Evolutionary conservation across 768 basidiomycete genomes (phyloP), one percentile per base, ranked within the genome.

Genomic region (Terana coerulea): DNA sequence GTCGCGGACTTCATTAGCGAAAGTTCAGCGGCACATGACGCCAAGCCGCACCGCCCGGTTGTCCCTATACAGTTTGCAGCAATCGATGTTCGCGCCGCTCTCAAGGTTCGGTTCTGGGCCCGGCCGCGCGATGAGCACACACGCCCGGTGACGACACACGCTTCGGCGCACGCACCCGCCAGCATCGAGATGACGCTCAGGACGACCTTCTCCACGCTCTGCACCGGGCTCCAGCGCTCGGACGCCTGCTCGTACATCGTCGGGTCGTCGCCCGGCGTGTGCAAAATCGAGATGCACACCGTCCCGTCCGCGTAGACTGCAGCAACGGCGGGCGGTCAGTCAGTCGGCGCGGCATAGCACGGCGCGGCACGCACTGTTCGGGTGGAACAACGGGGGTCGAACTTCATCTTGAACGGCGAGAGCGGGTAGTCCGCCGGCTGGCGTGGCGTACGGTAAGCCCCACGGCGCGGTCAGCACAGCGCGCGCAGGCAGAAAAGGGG

Each of bases 371-470:
- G 69, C 59, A 95, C 97, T 88, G 67, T 99, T 99, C 15, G 97
- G 97, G 70, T 99, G 97, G 70, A 98, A 90, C 49, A 99, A 68
- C 2, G 95, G 95, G 97, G 97, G 39, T 98, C 94, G 62, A 99
- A 99, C 64, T 81, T 92, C 97, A 99, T 98, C 74, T 94, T 98
- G 84, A 98, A 98, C 17, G 97, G 97, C 47, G 91, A 95, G 62
- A 99, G 73, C 28, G 97, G 97, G 70, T 99, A 99, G 65, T 99
- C 97, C 33, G 78, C 66, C 0, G 94, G 94, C 92, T 93, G 17
- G 25, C 7, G 10, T 24, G 22, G n/a, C 39, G 49, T 9, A 42
- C 7, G 30, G 45, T 30, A 28, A 5, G 46, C 3, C 12, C 8
- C 29, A 12, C 17, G 17, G 24, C 47, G n/a, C 22, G 26, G 47